Evolutionary conservation across 441 rosid species (phyloP).

Genomic region (Isatis lusitanica): DNA sequence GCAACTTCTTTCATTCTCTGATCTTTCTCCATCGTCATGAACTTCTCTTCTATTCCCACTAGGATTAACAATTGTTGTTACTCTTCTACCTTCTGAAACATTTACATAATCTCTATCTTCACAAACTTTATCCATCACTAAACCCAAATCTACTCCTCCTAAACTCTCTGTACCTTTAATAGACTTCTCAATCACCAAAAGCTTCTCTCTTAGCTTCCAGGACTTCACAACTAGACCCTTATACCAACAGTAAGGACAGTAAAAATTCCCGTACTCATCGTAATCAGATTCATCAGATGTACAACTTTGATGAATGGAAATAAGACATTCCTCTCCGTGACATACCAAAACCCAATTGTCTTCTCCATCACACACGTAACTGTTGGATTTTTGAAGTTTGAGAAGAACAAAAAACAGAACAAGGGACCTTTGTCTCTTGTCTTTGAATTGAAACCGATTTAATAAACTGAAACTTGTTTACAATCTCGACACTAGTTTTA

Average conservation of each 20-base stretch:
- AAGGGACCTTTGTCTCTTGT: no score
- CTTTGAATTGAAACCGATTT: no score
- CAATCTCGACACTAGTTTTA: no score
- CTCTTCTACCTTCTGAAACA: not conserved
- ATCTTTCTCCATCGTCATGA: conserved; percentile 6
- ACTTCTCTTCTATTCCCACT: conserved; percentile 1
- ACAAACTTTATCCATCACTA: not conserved
- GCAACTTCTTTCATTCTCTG: conserved; percentile 14
- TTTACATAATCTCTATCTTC: not conserved
- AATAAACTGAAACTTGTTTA: no score
- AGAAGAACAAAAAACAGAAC: no score
- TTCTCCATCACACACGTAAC: conserved; percentile 35
- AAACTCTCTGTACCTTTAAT: conserved; percentile 22
- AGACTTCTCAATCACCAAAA: conserved; percentile 35
- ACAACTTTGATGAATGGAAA: conserved; percentile 50
- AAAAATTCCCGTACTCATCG: conserved; percentile 50
- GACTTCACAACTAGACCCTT: conserved; percentile 38
- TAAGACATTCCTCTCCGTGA: conserved; percentile 42
- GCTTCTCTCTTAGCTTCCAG: conserved; percentile 37
- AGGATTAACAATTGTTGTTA: not conserved
- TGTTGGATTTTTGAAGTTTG: no score
- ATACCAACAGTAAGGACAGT: conserved; percentile 64
- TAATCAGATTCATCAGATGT: conserved; percentile 30
- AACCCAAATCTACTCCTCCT: conserved; percentile 30
- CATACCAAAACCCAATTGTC: conserved; percentile 44